Base-by-base conservation (phyloP, 495 filamentous ascomycete species). In the Viridothelium virens region DNA sequence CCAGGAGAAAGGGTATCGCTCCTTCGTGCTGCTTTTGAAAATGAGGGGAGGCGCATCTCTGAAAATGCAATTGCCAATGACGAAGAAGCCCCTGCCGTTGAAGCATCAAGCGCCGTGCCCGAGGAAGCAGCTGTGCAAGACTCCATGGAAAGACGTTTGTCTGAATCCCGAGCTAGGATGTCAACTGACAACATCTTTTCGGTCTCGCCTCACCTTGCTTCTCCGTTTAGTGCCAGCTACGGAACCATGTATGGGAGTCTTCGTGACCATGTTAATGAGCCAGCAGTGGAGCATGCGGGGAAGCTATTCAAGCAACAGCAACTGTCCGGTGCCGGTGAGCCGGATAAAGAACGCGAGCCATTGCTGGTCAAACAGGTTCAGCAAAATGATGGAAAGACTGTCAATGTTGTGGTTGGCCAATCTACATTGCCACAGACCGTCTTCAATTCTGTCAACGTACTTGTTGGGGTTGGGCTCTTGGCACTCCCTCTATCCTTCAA, bases 391-490 rank as follows among this genome's bases (percentile, higher is more conserved):
- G 94, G 94, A 34, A 90, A 89, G 66, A 80, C 91, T 18, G 85
- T 95, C 37, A 81, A 89, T 71, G 82, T 92, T 36, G 86, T 97
- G 6, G 84, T 94, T 66, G 94, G 94, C 44, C 91, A 93, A 79
- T 95, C 90, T 10, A 98, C 94, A 2, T 78, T 97, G 38, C 92
- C 93, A 2, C 94, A 98, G 78, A 97, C 94, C 0, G 82, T 97
- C 67, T 96, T 98, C 78, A 98, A 98, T 74, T 94, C 91, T 16
- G 91, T 95, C 63, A 98, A 98, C 73, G 91, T 96, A 44, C 77
- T 98, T 48, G 92, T 98, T 67, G 94, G 94, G 18, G 86, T 98
- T 56, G 94, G 94, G 0, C 76, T 98, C 25, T 77, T 98, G 61
- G 92, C 89, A 78, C 80, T 98, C 65, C 95, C 94, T 11, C 82